Conservation (phyloP, 768 basidiomycete species). For the Cystobasidium onofrii region DNA sequence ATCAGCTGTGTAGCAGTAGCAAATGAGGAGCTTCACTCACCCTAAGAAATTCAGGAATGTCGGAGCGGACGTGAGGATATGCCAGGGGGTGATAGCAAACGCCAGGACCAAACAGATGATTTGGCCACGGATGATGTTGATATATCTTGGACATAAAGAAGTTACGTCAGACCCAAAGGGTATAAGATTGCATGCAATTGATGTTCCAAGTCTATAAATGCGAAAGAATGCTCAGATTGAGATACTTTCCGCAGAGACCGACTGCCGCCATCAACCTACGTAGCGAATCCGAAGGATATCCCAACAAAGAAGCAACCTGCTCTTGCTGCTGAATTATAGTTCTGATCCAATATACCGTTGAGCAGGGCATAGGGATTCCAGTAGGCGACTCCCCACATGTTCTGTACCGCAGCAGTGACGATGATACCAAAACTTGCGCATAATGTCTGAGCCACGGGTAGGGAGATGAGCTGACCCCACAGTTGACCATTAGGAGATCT, state of each 20-base stretch:
- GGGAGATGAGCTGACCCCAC: constrained; percentile 17
- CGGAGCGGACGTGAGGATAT: constrained; percentile 13
- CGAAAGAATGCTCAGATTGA: background rate
- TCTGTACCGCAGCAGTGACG: constrained; percentile 4
- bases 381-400: constrained; percentile 19
- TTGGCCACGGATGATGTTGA: constrained; percentile 9
- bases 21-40: background rate
- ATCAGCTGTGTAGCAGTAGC: background rate
- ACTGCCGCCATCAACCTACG: background rate
- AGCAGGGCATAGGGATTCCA: constrained; percentile 11
- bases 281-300: constrained; percentile 6
- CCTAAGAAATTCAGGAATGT: constrained; percentile 20
- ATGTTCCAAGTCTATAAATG: background rate
- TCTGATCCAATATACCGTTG: constrained; percentile 8
- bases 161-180: constrained; percentile 2
- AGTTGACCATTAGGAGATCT: background rate
- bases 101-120: background rate
- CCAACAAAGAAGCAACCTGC: constrained; percentile 12
- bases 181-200: constrained; percentile 1
- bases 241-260: background rate
- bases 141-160: background rate
- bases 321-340: background rate
- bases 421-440: constrained; percentile 21
- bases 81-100: constrained; percentile 18
- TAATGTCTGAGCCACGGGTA: constrained; percentile 2